These are phyloP conservation scores for Deinandra increscens DNA, from an alignment of 129 eudicot genomes.

Conservation along the genomic window DNA sequence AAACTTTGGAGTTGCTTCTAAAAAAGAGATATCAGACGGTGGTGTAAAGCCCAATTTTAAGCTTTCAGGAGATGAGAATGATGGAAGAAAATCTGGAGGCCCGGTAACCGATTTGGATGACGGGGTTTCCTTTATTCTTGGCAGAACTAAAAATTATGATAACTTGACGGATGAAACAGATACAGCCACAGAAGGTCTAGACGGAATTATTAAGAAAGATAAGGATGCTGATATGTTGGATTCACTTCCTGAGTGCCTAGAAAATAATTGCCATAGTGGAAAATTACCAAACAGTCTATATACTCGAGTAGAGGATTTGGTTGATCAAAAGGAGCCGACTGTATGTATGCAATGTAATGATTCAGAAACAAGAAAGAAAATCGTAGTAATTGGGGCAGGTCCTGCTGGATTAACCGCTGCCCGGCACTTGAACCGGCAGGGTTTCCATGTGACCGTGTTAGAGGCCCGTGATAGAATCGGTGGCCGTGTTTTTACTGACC, in stretches of 20 bases:
- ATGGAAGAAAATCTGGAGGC: slow-evolving; percentile 42
- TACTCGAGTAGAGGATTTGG: slow-evolving; percentile 26
- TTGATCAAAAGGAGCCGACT: slow-evolving; percentile 27
- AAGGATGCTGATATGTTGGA: slow-evolving; percentile 19
- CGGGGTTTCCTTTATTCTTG: slow-evolving; percentile 75
- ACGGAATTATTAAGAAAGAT: slow-evolving; percentile 11
- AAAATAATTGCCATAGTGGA: slow-evolving; percentile 29
- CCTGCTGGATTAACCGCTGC: slow-evolving; percentile 99
- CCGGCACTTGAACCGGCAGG: slow-evolving; percentile 91
- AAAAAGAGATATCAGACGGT: slow-evolving; percentile 47
- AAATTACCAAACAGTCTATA: slow-evolving; percentile 16
- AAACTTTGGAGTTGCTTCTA: slow-evolving; percentile 86
- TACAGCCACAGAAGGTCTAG: slow-evolving; percentile 19
- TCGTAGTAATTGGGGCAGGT: slow-evolving; percentile 90
- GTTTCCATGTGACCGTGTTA: slow-evolving; percentile 72
- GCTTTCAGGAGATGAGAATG: slow-evolving; percentile 47
- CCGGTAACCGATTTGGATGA: slow-evolving; percentile 53
- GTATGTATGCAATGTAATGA: slow-evolving; percentile 33
- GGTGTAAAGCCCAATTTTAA: slow-evolving; percentile 44
- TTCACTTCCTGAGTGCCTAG: slow-evolving; percentile 28
- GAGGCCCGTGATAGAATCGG: slow-evolving; percentile 96
- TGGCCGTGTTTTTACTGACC: slow-evolving; percentile 95
- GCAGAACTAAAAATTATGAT: slow-evolving; percentile 39
- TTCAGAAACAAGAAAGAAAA: slow-evolving; percentile 45
- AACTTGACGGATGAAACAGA: slow-evolving; percentile 19